These are phyloP conservation scores for Marasmius tenuissimus DNA, from an alignment of 1,284 basidiomycete genomes.

Conservation along the genomic window DNA sequence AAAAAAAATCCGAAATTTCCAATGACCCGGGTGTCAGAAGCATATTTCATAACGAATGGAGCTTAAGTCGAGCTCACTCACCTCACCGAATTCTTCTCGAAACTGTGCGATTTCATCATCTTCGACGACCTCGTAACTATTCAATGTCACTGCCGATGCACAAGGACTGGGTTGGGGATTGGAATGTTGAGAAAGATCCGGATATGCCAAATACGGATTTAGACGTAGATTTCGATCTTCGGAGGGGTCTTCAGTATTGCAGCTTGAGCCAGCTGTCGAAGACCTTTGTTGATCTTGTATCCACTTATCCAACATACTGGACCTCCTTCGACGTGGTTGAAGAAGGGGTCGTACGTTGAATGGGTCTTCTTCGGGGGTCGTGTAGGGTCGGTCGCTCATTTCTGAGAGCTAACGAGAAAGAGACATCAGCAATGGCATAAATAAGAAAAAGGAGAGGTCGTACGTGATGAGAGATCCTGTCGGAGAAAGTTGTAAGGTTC, in stretches of 20 bases:
- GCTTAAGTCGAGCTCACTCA: too few species aligned
- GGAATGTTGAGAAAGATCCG: constrained; percentile 38
- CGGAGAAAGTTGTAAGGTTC: too few species aligned
- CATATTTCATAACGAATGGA: too few species aligned
- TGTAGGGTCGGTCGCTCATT: constrained; percentile 41
- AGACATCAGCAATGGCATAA: background rate
- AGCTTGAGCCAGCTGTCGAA: constrained; percentile 7
- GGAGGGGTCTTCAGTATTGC: constrained; percentile 21
- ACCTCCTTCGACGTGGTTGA: constrained; percentile 41
- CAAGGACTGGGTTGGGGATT: constrained; percentile 19
- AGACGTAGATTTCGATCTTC: constrained; percentile 29
- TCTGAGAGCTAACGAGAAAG: background rate
- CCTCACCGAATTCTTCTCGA: constrained; percentile 22
- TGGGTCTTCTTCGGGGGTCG: constrained; percentile 48
- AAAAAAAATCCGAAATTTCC: constrained; percentile 4
- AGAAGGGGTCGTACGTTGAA: constrained; percentile 37
- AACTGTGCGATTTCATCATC: constrained; percentile 43
- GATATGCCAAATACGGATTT: constrained; percentile 55
- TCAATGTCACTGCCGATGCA: constrained; percentile 41
- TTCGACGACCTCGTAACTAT: constrained; percentile 59
- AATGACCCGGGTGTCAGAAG: constrained; percentile 6
- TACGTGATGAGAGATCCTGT: background rate
- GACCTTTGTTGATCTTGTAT: constrained; percentile 57
- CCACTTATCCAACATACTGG: constrained; percentile 69
- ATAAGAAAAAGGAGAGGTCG: background rate